A percentile compares a stretch with the other conserved stretches of the same genome.
These are phyloP conservation scores for Neonectria sp. DNA, from an alignment of 2,329 filamentous ascomycete species.

Conservation along the genomic window DNA sequence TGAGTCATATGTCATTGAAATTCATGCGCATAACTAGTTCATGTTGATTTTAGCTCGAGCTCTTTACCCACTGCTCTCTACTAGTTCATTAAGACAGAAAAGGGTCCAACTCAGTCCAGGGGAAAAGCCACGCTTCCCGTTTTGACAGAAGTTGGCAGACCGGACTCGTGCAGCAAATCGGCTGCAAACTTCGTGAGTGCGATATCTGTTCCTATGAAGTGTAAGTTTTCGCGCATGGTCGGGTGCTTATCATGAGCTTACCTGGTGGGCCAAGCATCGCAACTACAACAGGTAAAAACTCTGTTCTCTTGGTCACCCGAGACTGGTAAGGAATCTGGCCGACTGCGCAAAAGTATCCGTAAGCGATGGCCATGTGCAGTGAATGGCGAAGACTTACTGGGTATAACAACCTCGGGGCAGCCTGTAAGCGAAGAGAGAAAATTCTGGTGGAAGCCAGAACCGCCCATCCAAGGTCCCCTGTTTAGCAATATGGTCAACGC, in stretches of 20 bases:
- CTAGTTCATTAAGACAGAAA: no score
- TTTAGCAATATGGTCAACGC: background rate
- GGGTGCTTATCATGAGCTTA: background rate
- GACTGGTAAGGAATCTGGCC: background rate
- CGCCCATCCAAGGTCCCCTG: slow-evolving; percentile 3
- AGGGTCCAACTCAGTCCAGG: background rate
- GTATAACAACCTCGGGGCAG: background rate
- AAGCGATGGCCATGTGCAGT: background rate
- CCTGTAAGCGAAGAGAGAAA: background rate
- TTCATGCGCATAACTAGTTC: background rate
- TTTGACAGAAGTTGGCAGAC: background rate
- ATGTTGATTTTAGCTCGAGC: no score
- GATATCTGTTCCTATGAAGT: background rate
- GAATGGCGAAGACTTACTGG: background rate
- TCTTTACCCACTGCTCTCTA: background rate
- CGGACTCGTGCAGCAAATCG: background rate
- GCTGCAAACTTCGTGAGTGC: background rate
- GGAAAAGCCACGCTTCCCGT: background rate
- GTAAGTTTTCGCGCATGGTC: background rate
- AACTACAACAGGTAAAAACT: background rate
- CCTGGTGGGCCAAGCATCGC: background rate
- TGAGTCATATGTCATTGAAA: background rate
- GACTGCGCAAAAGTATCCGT: background rate
- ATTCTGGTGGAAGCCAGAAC: background rate
- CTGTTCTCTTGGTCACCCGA: background rate